These are phyloP conservation scores for Phytophthora constricta DNA, from an alignment of 352 stramenopile genomes.

Conservation along the genomic window DNA sequence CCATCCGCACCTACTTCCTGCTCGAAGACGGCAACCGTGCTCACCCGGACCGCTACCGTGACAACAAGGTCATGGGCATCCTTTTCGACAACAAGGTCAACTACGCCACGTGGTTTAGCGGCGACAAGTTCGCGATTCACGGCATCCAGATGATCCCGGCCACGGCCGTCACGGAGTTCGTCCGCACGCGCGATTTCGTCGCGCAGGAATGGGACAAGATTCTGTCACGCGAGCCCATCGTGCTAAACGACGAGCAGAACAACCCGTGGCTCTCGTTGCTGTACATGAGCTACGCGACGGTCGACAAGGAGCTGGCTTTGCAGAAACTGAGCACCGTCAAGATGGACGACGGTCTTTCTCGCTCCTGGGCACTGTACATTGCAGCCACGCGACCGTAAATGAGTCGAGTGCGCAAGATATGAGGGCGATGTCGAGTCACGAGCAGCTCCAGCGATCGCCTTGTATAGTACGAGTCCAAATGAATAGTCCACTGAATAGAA, in stretches of 20 bases:
- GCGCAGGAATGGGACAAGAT: conserved; percentile 40
- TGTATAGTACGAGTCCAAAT: neutral
- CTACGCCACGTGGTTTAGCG: conserved; percentile 3
- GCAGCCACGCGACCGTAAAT: conserved; percentile 25
- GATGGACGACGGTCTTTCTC: conserved; percentile 65
- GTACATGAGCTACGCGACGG: conserved; percentile 64
- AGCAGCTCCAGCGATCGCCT: neutral
- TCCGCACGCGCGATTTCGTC: conserved; percentile 44
- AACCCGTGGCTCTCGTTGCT: conserved; percentile 70
- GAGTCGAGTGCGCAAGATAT: neutral
- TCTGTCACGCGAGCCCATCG: conserved; percentile 24
- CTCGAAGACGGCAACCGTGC: conserved; percentile 1
- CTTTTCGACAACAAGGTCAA: conserved; percentile 7
- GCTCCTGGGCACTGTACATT: conserved; percentile 68
- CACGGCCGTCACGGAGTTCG: conserved; percentile 27
- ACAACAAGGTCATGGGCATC: conserved; percentile 3
- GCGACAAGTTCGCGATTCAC: conserved; percentile 1
- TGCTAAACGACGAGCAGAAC: conserved; percentile 20
- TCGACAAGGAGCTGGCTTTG: conserved; percentile 43
- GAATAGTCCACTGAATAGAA: too few relatives aligned
- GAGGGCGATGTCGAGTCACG: neutral
- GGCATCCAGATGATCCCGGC: conserved; percentile 1
- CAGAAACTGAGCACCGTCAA: conserved; percentile 48
- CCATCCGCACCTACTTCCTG: neutral
- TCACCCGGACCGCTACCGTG: neutral